Conservation (phyloP, 1,139 yeast species). For the Sugiyamaella japonica region DNA sequence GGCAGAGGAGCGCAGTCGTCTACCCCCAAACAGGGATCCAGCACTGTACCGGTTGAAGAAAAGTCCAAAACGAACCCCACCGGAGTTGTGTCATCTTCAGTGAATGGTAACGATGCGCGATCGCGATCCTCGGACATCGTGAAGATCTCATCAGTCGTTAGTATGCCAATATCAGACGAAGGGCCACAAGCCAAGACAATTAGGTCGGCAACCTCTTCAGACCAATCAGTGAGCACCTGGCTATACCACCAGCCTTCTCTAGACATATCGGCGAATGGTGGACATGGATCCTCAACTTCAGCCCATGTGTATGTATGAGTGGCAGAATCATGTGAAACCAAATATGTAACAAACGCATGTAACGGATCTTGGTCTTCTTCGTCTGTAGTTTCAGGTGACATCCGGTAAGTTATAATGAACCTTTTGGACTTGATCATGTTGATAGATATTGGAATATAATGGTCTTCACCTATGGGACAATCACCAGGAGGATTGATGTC, state of each 20-base stretch:
- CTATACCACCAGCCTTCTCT: constrained; percentile 54
- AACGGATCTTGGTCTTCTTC: constrained; percentile 17
- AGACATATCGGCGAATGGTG: constrained; percentile 56
- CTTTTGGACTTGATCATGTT: constrained; percentile 28
- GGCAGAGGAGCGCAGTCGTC: constrained; percentile 63
- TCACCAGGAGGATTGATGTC: constrained; percentile 6
- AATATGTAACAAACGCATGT: constrained; percentile 7
- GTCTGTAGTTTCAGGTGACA: constrained; percentile 10
- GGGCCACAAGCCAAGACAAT: constrained; percentile 57
- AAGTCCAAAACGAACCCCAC: constrained; percentile 68
- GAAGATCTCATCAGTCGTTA: constrained; percentile 41
- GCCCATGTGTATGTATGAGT: constrained; percentile 23
- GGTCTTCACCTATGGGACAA: background rate
- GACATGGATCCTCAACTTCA: constrained; percentile 53
- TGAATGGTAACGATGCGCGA: constrained; percentile 71
- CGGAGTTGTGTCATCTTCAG: constrained; percentile 67
- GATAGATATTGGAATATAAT: constrained; percentile 18
- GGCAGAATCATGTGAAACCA: constrained; percentile 19
- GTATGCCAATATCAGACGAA: constrained; percentile 59
- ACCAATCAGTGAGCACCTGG: constrained; percentile 49
- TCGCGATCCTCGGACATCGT: constrained; percentile 63
- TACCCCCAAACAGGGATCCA: constrained; percentile 58
- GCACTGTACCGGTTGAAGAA: constrained; percentile 46
- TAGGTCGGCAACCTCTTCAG: constrained; percentile 39
- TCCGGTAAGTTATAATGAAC: constrained; percentile 36